phyloP scores from a whole-genome alignment of 2,329 filamentous ascomycete species.

The Colletotrichum sp. region DNA sequence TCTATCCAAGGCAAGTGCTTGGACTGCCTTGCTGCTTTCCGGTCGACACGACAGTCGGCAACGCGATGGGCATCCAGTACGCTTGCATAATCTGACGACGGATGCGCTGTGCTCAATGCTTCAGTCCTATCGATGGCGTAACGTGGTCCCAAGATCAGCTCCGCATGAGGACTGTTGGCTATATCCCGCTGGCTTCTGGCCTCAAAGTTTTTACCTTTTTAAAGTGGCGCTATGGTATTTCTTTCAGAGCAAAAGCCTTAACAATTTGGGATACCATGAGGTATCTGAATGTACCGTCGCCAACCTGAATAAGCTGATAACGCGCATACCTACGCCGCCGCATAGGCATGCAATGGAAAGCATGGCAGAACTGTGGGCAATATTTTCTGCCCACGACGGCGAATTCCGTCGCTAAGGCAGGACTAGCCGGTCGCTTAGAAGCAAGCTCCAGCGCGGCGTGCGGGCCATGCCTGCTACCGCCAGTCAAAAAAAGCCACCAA shows the following conservation, averaged over 20 bases:
- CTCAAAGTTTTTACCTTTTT: background rate
- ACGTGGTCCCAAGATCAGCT: background rate
- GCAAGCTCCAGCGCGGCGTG: background rate
- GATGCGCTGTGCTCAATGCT: background rate
- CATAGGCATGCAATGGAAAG: background rate
- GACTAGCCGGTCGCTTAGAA: background rate
- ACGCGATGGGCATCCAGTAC: background rate
- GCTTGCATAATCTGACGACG: background rate
- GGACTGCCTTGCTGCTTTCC: background rate
- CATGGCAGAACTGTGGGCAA: background rate
- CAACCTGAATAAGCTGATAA: background rate
- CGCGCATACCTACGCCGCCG: background rate
- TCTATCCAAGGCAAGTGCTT: background rate
- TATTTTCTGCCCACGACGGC: background rate
- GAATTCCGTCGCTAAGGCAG: background rate
- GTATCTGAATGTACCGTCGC: background rate
- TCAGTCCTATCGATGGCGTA: background rate
- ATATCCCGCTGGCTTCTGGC: background rate
- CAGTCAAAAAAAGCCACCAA: background rate
- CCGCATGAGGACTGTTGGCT: background rate
- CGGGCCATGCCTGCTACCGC: background rate
- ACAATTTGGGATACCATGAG: background rate
- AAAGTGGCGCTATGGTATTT: background rate
- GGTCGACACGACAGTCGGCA: background rate
- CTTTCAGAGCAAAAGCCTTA: background rate